Evolutionary conservation across 345 rosid species (phyloP).

Genomic region (Dimocarpus longan): DNA sequence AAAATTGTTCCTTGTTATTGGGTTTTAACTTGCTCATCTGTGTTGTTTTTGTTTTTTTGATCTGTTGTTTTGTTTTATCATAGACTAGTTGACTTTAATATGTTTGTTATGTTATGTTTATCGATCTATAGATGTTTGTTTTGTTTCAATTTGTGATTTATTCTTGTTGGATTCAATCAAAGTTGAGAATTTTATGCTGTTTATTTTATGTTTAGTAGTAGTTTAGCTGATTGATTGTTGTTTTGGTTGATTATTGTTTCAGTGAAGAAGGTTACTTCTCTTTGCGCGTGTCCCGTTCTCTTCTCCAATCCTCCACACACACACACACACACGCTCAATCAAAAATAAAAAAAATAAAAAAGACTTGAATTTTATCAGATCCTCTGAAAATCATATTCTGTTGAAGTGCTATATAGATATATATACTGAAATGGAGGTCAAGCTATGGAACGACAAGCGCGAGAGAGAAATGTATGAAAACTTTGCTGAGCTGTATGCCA

Average conservation of each 20-base stretch:
- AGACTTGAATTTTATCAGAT: neutral
- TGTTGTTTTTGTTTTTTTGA: neutral
- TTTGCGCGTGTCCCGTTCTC: slow-evolving; percentile 98
- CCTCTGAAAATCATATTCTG: neutral
- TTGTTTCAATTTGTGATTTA: neutral
- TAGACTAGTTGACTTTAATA: neutral
- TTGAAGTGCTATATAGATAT: neutral
- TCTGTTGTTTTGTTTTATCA: neutral
- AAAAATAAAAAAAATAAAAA: neutral
- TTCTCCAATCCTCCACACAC: slow-evolving; percentile 65
- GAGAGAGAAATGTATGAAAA: slow-evolving; percentile 98
- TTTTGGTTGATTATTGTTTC: slow-evolving; percentile 19
- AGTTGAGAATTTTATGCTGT: neutral
- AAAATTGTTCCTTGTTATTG: neutral
- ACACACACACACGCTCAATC: neutral
- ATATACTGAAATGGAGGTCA: slow-evolving; percentile 72
- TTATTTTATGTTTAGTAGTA: slow-evolving; percentile 7
- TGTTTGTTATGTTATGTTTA: neutral
- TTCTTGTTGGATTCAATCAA: neutral
- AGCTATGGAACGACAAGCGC: slow-evolving; percentile 94
- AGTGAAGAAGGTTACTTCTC: slow-evolving; percentile 51
- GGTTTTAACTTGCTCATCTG: slow-evolving; percentile 9
- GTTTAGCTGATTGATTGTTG: neutral
- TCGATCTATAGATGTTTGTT: neutral
- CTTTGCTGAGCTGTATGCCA: slow-evolving; percentile 93